These are phyloP conservation scores for Noccaea caerulescens DNA, from an alignment of 345 rosid species.

Conservation along the genomic window DNA sequence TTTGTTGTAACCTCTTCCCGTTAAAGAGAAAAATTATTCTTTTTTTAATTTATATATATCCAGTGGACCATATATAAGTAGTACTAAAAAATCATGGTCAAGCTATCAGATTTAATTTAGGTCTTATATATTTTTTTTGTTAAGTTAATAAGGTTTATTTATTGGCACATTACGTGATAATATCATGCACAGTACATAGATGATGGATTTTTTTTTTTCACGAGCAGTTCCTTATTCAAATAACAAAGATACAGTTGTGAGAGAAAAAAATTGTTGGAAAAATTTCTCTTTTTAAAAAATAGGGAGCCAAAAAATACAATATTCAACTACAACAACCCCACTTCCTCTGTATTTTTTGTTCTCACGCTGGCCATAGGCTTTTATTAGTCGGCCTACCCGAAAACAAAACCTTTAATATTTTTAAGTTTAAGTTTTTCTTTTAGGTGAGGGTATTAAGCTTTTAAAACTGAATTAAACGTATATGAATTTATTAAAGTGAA, in stretches of 20 bases:
- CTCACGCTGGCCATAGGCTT: background rate
- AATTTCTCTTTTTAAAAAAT: background rate
- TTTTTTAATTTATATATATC: background rate
- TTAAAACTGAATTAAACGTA: background rate
- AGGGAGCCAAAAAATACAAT: no score
- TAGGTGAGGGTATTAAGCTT: background rate
- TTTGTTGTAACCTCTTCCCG: constrained; percentile 2
- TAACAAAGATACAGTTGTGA: background rate
- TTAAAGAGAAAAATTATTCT: background rate
- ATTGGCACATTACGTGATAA: background rate
- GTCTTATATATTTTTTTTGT: background rate
- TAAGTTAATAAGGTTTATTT: background rate
- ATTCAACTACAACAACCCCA: background rate
- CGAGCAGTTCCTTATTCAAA: background rate
- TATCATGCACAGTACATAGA: background rate
- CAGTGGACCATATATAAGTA: background rate
- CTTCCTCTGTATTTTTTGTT: background rate
- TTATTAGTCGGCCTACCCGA: background rate
- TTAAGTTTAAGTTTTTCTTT: background rate
- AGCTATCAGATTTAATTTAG: background rate
- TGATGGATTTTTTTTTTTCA: background rate
- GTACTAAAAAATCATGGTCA: background rate
- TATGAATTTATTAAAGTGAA: no score
- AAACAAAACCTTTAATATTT: background rate
- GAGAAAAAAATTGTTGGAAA: background rate